These are phyloP conservation scores for Dendrothele bispora DNA, from an alignment of 768 basidiomycete species.

Conservation along the genomic window DNA sequence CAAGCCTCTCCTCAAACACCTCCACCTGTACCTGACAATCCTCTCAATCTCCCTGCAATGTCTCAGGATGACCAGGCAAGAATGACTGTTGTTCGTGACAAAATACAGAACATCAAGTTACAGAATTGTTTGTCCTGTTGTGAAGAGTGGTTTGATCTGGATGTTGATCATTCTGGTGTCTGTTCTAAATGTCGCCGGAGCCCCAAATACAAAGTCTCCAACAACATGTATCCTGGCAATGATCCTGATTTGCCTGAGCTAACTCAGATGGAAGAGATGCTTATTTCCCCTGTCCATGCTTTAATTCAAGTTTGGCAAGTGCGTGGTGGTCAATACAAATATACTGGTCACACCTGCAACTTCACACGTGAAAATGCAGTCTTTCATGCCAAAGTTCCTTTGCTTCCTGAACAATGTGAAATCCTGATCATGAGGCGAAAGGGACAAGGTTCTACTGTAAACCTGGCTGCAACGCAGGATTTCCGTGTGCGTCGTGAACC, in stretches of 20 bases:
- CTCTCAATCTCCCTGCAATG: no score
- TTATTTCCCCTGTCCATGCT: no score
- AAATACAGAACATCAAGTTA: conserved; percentile 3
- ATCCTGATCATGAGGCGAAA: conserved; percentile 2
- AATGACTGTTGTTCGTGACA: background rate
- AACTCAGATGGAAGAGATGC: no score
- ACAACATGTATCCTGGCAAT: conserved; percentile 11
- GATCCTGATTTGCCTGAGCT: conserved; percentile 10
- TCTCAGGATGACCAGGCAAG: no score
- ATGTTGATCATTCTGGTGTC: no score
- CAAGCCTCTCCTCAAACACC: no score
- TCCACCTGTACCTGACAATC: no score
- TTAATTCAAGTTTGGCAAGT: no score
- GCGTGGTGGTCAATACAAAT: no score
- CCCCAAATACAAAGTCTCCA: background rate
- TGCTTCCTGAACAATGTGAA: conserved; percentile 10
- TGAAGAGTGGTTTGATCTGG: conserved; percentile 12
- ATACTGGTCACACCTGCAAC: no score
- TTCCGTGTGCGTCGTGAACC: conserved; percentile 4
- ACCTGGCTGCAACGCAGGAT: background rate
- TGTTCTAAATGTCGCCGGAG: conserved; percentile 1
- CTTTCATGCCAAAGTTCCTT: conserved; percentile 9
- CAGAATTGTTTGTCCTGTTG: background rate
- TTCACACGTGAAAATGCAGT: conserved; percentile 6
- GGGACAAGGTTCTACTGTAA: background rate